Evolutionary conservation across 257 asterid genomes (phyloP).

Genomic region (Gardenia jasminoides): DNA sequence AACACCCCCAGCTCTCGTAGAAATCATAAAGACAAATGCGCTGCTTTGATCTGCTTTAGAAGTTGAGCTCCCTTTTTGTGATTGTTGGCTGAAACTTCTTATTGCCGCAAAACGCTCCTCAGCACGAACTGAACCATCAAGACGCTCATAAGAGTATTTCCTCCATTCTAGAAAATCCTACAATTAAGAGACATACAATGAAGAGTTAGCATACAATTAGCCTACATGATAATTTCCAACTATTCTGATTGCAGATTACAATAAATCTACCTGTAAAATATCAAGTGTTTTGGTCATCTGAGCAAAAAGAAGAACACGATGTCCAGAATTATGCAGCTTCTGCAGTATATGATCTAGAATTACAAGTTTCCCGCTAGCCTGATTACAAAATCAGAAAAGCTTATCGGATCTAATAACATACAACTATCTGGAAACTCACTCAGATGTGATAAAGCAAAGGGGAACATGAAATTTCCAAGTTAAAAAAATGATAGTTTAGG

Average conservation of each 20-base stretch:
- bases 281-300: slow-evolving; percentile 98
- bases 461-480: neutral
- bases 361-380: slow-evolving; percentile 92
- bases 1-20: slow-evolving; percentile 99
- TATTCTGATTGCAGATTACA: neutral
- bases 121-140: slow-evolving; percentile 93
- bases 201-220: slow-evolving; percentile 1
- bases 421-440: neutral
- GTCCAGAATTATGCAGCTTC: slow-evolving; percentile 65
- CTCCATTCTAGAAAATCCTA: slow-evolving; percentile 90
- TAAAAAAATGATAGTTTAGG: neutral
- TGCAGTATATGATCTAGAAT: slow-evolving; percentile 74
- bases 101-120: slow-evolving; percentile 97
- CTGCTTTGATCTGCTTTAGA: slow-evolving; percentile 31
- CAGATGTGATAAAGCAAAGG: neutral
- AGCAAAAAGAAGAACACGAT: slow-evolving; percentile 82
- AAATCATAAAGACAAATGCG: slow-evolving; percentile 81
- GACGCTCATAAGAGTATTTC: slow-evolving; percentile 87
- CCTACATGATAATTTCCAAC: neutral
- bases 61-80: slow-evolving; percentile 29
- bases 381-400: slow-evolving; percentile 23
- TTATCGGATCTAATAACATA: neutral
- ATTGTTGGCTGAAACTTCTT: slow-evolving; percentile 72
- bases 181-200: slow-evolving; percentile 15
- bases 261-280: slow-evolving; percentile 65